A percentile compares a stretch with the other conserved stretches of the same genome.
Conservation (phyloP, 306 rosid species). For the Quercus suber region DNA sequence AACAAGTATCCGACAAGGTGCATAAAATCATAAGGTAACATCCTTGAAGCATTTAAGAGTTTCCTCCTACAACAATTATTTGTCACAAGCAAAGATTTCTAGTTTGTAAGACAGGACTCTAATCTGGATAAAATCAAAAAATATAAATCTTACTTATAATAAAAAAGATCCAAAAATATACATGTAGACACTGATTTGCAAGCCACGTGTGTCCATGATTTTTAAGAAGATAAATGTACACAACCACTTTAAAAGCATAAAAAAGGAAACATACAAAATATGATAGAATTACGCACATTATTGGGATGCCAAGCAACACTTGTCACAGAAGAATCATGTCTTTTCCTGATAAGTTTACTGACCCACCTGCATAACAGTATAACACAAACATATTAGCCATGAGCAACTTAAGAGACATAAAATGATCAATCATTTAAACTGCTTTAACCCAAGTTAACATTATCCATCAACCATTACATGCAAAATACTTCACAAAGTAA, state of each 20-base stretch:
- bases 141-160: not conserved
- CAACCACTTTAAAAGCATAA: not conserved
- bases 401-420: not conserved
- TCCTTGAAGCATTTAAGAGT: not conserved
- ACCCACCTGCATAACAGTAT: constrained; percentile 79
- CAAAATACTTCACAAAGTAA: not conserved
- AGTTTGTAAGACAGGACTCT: not conserved
- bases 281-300: constrained; percentile 55
- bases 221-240: not conserved
- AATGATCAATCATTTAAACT: not conserved
- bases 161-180: not conserved
- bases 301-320: constrained; percentile 95
- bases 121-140: not conserved
- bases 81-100: not conserved
- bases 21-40: not conserved
- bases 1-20: not conserved
- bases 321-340: constrained; percentile 91
- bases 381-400: constrained; percentile 1
- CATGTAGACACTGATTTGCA: not conserved
- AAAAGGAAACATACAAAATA: not conserved
- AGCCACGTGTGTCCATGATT: not conserved
- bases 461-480: not conserved
- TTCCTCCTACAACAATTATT: not conserved
- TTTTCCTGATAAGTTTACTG: constrained; percentile 92
- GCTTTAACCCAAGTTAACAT: not conserved